A percentile compares a stretch with the other conserved stretches of the same genome.
These are phyloP conservation scores for Tripterygium wilfordii DNA, from an alignment of 177 flowering plant genomes.

Conservation along the genomic window DNA sequence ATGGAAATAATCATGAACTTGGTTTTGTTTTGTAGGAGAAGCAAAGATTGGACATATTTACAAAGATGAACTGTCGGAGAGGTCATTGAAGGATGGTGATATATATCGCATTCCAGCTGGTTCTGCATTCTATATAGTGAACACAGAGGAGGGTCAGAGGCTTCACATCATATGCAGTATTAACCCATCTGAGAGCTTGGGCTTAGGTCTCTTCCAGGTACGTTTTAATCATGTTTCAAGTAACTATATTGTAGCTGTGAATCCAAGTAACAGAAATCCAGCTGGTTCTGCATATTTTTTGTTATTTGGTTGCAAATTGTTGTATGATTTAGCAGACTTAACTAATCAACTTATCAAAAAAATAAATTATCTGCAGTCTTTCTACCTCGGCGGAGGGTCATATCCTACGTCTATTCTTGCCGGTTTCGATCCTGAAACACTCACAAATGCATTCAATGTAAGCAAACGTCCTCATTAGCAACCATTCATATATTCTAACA, in stretches of 20 bases:
- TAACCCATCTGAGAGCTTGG: slow-evolving; percentile 53
- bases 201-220: slow-evolving; percentile 58
- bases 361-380: slow-evolving; percentile 68
- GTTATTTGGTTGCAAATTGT: too few relatives aligned
- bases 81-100: slow-evolving; percentile 56
- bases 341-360: too few relatives aligned
- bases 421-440: slow-evolving; percentile 58
- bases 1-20: background rate
- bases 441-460: slow-evolving; percentile 76
- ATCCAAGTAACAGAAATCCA: too few relatives aligned
- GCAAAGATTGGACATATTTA: slow-evolving; percentile 64
- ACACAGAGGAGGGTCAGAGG: slow-evolving; percentile 56
- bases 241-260: too few relatives aligned
- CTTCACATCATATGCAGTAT: slow-evolving; percentile 77
- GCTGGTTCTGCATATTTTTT: too few relatives aligned
- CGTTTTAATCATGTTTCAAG: too few relatives aligned
- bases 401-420: slow-evolving; percentile 60
- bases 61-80: slow-evolving; percentile 54
- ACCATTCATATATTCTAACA: background rate
- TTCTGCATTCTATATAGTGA: slow-evolving; percentile 69
- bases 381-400: slow-evolving; percentile 81
- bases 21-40: slow-evolving; percentile 43
- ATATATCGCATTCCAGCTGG: slow-evolving; percentile 78
- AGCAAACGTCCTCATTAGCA: slow-evolving; percentile 20
- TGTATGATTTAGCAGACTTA: too few relatives aligned